Conservation (phyloP, 164 flowering plant species). For the Vitis riparia region DNA sequence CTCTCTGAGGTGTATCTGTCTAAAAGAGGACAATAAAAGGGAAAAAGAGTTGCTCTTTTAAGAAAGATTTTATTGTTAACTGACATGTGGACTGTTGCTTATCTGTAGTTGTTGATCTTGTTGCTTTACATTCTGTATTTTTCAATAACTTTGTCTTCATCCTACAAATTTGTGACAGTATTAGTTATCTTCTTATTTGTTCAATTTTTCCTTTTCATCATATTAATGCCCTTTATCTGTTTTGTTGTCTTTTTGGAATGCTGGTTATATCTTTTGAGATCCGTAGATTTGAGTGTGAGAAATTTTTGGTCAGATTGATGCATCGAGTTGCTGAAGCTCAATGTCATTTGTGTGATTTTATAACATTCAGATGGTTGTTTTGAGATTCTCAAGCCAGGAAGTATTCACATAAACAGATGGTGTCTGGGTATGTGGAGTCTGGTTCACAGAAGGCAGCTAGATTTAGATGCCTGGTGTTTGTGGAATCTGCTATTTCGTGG, state of each 20-base stretch:
- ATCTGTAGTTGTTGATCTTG: background rate
- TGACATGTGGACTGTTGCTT: too few species aligned
- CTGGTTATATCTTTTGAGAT: constrained; percentile 20
- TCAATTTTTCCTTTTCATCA: background rate
- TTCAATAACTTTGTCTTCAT: background rate
- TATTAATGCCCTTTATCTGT: constrained; percentile 6
- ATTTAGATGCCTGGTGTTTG: constrained; percentile 12
- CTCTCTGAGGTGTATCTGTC: too few species aligned
- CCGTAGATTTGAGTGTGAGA: constrained; percentile 14
- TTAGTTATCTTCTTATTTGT: background rate
- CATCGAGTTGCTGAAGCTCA: constrained; percentile 19
- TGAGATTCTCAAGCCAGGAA: constrained; percentile 11
- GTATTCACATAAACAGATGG: constrained; percentile 5
- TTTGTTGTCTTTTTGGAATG: constrained; percentile 14
- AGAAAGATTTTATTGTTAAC: too few species aligned
- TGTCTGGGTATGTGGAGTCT: constrained; percentile 7
- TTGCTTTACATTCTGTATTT: background rate
- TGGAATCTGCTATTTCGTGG: background rate
- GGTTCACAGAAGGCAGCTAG: constrained; percentile 2
- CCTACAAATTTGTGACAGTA: too few species aligned
- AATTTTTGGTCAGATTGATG: constrained; percentile 10
- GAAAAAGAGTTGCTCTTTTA: too few species aligned
- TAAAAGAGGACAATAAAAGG: too few species aligned
- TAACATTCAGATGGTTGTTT: constrained; percentile 1
- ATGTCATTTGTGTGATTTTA: constrained; percentile 6